Evolutionary conservation across 352 stramenopile species (phyloP), one percentile per base, ranked within the genome.

Genomic region (Phytophthora ramorum): DNA sequence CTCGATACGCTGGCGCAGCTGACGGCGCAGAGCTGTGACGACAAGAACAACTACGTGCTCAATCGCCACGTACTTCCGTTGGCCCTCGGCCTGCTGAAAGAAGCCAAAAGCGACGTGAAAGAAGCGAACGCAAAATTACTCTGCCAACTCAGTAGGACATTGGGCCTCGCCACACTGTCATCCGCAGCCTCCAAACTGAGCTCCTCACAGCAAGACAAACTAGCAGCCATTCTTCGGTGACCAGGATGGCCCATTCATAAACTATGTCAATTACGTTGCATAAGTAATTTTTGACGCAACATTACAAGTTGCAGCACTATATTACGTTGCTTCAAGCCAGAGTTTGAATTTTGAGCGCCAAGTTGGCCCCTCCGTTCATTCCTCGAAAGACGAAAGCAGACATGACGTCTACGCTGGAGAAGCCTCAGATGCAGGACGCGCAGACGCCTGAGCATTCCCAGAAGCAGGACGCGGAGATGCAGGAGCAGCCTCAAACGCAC

Each of bases 51-150:
- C 32, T 84, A 74, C 53, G 80, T 80, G 1, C 63, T 93, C 0
- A 89, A 69, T 16, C 49, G 86, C 16, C 84, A 92, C 47, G 83
- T 93, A 28, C 63, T 93, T 0, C 87, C 87, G 4, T 60, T 95
- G n/a, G 76, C 84, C 13, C 45, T 95, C 0, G 77, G 90, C 37
- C 59, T 91, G 17, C 61, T 95, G 8, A 92, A 91, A 64, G 87
- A 95, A 58, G 81, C 70, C 48, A 92, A 92, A 51, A 92, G 71
- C 34, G 74, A 89, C 41, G 76, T 91, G n/a, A 85, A 83, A 52
- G 80, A 92, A 26, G 79, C 79, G 0, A 93, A 90, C 9, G 41
- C 66, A 16, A 61, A 69, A 10, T 44, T 93, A 2, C 43, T 93
- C 24, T 45, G 46, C 7, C 61, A 79, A 24, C 43, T 89, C 1